Evolutionary conservation across 108 stramenopile genomes (phyloP).

Genomic region (Cyclotella sp.): DNA sequence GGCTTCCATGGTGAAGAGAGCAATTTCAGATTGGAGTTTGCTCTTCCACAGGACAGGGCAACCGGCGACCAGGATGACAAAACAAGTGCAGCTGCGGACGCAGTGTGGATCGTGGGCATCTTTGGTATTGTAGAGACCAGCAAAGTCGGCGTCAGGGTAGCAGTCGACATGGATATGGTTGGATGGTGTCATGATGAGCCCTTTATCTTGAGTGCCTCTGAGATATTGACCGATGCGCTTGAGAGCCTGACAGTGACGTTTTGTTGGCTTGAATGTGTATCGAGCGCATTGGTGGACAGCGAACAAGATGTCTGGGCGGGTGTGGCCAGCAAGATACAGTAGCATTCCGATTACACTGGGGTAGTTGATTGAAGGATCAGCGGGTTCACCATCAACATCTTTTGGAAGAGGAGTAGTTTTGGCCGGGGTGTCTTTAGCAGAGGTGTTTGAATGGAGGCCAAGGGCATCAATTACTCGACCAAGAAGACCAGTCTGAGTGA

Average conservation of each 20-base stretch:
- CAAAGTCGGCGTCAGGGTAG: too few species aligned
- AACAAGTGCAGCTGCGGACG: neutral
- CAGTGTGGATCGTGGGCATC: too few species aligned
- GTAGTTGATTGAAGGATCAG: neutral
- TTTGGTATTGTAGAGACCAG: too few species aligned
- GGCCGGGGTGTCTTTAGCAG: neutral
- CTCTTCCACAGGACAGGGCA: constrained; percentile 2
- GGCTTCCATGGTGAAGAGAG: too few species aligned
- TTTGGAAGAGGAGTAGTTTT: neutral
- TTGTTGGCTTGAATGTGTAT: neutral
- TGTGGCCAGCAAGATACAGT: too few species aligned
- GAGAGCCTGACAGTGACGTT: neutral
- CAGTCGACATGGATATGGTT: constrained; percentile 1
- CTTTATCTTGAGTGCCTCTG: constrained; percentile 1
- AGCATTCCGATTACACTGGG: constrained; percentile 8
- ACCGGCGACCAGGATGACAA: neutral
- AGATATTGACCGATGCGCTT: neutral
- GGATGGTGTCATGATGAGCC: neutral
- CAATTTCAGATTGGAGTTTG: too few species aligned
- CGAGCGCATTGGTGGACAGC: constrained; percentile 1
- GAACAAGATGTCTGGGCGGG: neutral
- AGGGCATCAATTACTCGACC: neutral
- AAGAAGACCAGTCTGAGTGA: constrained; percentile 1
- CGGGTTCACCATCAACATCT: neutral
- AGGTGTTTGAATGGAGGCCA: neutral